Percentiles rank a stretch among this genome's conserved stretches.
Evolutionary conservation across 352 stramenopile genomes (phyloP).

Genomic region (Globisporangium acanthophoron): DNA sequence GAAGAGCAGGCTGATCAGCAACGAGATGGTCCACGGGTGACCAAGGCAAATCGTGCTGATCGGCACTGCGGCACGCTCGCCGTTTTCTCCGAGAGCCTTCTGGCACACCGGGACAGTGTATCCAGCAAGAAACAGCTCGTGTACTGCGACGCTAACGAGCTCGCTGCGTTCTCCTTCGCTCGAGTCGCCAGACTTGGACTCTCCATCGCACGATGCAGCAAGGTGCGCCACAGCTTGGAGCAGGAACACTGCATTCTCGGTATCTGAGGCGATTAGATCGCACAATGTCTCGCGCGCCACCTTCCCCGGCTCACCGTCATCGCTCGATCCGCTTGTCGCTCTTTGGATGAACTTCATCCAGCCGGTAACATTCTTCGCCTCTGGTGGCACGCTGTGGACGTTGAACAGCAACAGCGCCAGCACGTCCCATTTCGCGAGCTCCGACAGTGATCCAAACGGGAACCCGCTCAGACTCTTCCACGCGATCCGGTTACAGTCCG

Average conservation of each 20-base stretch:
- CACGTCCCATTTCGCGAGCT: constrained; percentile 78
- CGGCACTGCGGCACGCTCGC: constrained; percentile 39
- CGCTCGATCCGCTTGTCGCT: constrained; percentile 20
- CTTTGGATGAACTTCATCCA: constrained; percentile 66
- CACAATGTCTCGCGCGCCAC: constrained; percentile 45
- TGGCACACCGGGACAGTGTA: constrained; percentile 47
- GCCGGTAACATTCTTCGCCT: constrained; percentile 47
- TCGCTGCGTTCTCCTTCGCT: constrained; percentile 22
- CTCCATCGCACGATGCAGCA: constrained; percentile 11
- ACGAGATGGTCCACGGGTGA: constrained; percentile 56
- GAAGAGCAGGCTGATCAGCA: constrained; percentile 53
- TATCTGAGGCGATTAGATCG: constrained; percentile 51
- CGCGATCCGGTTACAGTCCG: constrained; percentile 74
- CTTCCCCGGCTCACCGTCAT: constrained; percentile 20
- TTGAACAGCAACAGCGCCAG: constrained; percentile 74
- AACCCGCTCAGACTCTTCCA: constrained; percentile 69
- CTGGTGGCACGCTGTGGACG: constrained; percentile 45
- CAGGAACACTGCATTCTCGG: constrained; percentile 62
- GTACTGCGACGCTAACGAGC: constrained; percentile 47
- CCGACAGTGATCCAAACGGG: constrained; percentile 68
- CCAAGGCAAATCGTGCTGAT: constrained; percentile 60
- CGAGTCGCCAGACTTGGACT: neutral
- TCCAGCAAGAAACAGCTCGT: constrained; percentile 62
- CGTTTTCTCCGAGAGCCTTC: constrained; percentile 37
- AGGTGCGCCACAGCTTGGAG: constrained; percentile 60